Conservation (phyloP, 2,329 filamentous ascomycete genomes). For the Penicillium psychrosexuale region DNA sequence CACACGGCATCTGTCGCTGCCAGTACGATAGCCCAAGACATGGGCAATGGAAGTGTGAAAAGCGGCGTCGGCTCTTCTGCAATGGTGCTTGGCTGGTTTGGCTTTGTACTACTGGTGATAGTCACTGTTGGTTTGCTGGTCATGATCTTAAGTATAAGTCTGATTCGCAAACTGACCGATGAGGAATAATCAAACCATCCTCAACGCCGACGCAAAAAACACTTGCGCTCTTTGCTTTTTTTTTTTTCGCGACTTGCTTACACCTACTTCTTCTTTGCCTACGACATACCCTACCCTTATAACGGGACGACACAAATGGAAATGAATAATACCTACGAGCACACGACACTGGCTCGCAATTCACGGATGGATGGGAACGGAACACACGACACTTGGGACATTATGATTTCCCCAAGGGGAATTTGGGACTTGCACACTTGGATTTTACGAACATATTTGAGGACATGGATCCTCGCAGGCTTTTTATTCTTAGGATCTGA, state of each 20-base stretch:
- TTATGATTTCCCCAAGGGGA: constrained; percentile 7
- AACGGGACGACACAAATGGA: constrained; percentile 24
- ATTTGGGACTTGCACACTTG: constrained; percentile 15
- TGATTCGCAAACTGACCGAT: constrained; percentile 62
- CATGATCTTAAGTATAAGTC: constrained; percentile 91
- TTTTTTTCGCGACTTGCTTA: constrained; percentile 11
- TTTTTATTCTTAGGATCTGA: neutral
- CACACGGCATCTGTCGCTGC: constrained; percentile 96
- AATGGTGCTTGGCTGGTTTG: constrained; percentile 98
- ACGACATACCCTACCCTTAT: constrained; percentile 15
- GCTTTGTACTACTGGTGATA: constrained; percentile 86
- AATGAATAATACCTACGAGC: constrained; percentile 26
- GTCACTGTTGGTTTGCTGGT: constrained; percentile 92
- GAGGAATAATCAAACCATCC: constrained; percentile 28
- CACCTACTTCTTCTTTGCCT: constrained; percentile 4
- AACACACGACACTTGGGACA: constrained; percentile 16
- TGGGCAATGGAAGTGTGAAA: constrained; percentile 83
- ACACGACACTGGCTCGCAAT: constrained; percentile 12
- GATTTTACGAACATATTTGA: constrained; percentile 19
- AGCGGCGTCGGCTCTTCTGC: constrained; percentile 89
- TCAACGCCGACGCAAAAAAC: neutral
- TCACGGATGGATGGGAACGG: constrained; percentile 16
- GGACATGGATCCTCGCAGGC: constrained; percentile 10
- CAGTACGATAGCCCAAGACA: constrained; percentile 86
- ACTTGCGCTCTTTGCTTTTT: constrained; percentile 6